phyloP scores from a whole-genome alignment of 1,284 basidiomycete genomes.

The Tranzscheliella williamsii region DNA sequence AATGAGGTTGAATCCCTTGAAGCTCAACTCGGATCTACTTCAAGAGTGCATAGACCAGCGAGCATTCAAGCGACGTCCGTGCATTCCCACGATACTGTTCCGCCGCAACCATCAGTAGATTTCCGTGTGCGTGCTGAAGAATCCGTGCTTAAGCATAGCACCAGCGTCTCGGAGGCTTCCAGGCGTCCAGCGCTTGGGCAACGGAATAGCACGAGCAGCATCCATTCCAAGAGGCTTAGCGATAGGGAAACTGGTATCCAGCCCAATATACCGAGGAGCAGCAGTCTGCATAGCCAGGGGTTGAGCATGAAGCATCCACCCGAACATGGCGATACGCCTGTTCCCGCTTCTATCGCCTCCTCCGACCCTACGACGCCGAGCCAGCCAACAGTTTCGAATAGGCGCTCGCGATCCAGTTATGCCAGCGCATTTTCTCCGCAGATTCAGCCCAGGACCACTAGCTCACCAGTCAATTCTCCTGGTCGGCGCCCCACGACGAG shows the following conservation, averaged over 20 bases:
- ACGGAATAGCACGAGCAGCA: constrained; percentile 1
- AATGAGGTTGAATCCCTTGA: not conserved
- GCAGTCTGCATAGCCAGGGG: constrained; percentile 15
- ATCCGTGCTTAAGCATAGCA: not conserved
- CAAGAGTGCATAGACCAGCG: not conserved
- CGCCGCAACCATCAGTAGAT: no score
- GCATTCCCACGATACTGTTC: no score
- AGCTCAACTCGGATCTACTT: not conserved
- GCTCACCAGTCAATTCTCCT: constrained; percentile 12
- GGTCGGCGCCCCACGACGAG: constrained; percentile 4
- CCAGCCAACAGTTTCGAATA: not conserved
- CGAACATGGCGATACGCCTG: no score
- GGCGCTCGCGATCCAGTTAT: constrained; percentile 19
- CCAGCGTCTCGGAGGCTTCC: not conserved
- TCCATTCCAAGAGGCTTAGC: not conserved
- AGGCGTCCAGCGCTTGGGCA: not conserved
- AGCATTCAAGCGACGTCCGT: no score
- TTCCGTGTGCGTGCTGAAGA: no score
- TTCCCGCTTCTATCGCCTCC: not conserved
- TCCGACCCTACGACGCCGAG: not conserved
- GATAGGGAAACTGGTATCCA: not conserved
- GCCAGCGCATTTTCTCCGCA: constrained; percentile 11
- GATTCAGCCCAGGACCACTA: constrained; percentile 34
- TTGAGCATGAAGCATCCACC: not conserved
- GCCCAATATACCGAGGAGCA: constrained; percentile 9